phyloP scores from a whole-genome alignment of 2,329 filamentous ascomycete species.

The Talaromyces sp. region DNA sequence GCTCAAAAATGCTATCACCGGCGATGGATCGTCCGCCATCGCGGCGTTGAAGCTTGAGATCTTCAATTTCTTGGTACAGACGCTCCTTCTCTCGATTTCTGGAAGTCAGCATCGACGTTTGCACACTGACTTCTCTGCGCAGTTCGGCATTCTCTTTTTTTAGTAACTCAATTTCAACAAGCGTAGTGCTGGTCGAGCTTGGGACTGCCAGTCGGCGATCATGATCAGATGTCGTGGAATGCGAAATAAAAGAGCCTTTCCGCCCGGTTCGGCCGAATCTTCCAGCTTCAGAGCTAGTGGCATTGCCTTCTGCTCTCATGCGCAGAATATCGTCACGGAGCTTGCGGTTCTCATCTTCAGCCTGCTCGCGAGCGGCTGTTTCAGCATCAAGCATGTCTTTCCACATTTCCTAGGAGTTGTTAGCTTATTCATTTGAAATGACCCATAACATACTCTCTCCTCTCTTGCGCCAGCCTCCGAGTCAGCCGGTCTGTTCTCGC shows the following conservation, averaged over 20 bases:
- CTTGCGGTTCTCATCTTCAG: conserved; percentile 80
- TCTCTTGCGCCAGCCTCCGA: conserved; percentile 49
- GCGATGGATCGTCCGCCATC: conserved; percentile 55
- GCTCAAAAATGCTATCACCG: conserved; percentile 86
- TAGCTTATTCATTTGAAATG: conserved; percentile 14
- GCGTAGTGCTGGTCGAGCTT: conserved; percentile 62
- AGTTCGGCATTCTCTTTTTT: conserved; percentile 91
- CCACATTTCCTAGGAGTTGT: conserved; percentile 68
- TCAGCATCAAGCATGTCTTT: conserved; percentile 93
- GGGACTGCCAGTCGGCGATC: conserved; percentile 46
- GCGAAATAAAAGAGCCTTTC: conserved; percentile 38
- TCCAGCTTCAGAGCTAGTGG: conserved; percentile 26
- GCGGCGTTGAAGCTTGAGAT: conserved; percentile 83
- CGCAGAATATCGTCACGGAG: conserved; percentile 81
- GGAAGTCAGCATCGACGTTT: conserved; percentile 96
- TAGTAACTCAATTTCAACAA: conserved; percentile 79
- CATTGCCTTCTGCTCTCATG: conserved; percentile 48
- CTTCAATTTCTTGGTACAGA: conserved; percentile 94
- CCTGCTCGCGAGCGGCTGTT: conserved; percentile 80
- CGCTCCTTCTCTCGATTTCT: conserved; percentile 92
- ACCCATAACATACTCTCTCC: conserved; percentile 40
- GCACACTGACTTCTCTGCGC: conserved; percentile 85
- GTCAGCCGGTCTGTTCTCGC: conserved; percentile 50
- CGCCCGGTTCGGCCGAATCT: conserved; percentile 33
- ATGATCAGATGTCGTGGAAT: conserved; percentile 33